phyloP scores from a whole-genome alignment of 73 alveolate genomes.

The Paramecium tetraurelia region DNA sequence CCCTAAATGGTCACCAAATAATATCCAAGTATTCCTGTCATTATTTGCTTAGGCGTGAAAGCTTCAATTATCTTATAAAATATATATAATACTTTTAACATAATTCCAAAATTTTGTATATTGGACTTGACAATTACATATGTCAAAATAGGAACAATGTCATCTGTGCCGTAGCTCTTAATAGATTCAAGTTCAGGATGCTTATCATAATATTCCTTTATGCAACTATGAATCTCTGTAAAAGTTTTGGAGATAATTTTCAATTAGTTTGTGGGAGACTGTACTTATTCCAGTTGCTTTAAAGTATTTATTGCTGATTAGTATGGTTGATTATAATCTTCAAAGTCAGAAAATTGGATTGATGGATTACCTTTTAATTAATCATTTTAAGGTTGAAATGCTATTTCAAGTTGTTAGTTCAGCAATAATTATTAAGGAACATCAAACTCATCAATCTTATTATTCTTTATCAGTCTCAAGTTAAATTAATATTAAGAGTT shows the following conservation, averaged over 20 bases:
- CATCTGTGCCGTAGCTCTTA: background rate
- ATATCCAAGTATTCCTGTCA: background rate
- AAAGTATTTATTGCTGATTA: background rate
- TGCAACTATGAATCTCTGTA: background rate
- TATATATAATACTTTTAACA: background rate
- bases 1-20: background rate
- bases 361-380: background rate
- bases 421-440: background rate
- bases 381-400: background rate
- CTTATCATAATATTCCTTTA: background rate
- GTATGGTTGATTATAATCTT: background rate
- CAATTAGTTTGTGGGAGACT: background rate
- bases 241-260: background rate
- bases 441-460: background rate
- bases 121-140: background rate
- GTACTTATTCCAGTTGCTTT: background rate
- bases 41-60: background rate
- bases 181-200: background rate
- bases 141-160: background rate
- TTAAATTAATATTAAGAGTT: background rate
- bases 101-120: background rate
- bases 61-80: background rate
- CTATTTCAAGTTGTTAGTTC: background rate
- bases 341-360: background rate
- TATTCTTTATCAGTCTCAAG: background rate